Evolutionary conservation across 2,329 filamentous ascomycete genomes (phyloP).

Genomic region (Cordyceps tenuipes): DNA sequence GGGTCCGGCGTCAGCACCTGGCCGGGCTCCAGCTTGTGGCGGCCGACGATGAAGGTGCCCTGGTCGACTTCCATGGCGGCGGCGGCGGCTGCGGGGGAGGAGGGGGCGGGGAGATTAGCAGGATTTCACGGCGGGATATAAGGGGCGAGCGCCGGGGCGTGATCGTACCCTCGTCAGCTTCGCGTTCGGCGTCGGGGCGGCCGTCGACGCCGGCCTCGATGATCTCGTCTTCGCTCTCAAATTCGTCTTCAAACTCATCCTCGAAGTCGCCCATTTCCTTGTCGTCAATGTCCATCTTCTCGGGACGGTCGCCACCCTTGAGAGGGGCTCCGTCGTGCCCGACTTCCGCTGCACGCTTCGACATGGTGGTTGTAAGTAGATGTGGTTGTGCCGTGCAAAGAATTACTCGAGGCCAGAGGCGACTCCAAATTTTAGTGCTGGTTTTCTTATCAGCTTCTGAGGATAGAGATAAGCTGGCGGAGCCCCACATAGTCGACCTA

Average conservation of each 20-base stretch:
- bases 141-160: too few species aligned
- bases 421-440: neutral
- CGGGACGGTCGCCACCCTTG: conserved; percentile 53
- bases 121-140: conserved; percentile 17
- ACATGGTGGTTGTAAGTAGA: conserved; percentile 35
- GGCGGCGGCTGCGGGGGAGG: neutral
- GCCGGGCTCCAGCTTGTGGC: conserved; percentile 82
- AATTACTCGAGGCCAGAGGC: neutral
- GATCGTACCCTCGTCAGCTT: conserved; percentile 66
- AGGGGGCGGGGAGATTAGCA: neutral
- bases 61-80: conserved; percentile 84
- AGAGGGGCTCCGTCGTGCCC: conserved; percentile 40
- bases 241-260: conserved; percentile 90
- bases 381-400: neutral
- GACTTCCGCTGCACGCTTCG: conserved; percentile 49
- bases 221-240: conserved; percentile 83
- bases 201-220: conserved; percentile 92
- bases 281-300: conserved; percentile 58
- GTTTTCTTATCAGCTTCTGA: conserved; percentile 9
- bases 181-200: conserved; percentile 81
- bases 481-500: too few species aligned
- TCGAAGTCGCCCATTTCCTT: conserved; percentile 75
- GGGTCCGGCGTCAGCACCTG: conserved; percentile 87
- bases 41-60: conserved; percentile 89
- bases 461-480: too few species aligned